These are phyloP conservation scores for Boletus patriciae DNA, from an alignment of 768 basidiomycete genomes.

Conservation along the genomic window DNA sequence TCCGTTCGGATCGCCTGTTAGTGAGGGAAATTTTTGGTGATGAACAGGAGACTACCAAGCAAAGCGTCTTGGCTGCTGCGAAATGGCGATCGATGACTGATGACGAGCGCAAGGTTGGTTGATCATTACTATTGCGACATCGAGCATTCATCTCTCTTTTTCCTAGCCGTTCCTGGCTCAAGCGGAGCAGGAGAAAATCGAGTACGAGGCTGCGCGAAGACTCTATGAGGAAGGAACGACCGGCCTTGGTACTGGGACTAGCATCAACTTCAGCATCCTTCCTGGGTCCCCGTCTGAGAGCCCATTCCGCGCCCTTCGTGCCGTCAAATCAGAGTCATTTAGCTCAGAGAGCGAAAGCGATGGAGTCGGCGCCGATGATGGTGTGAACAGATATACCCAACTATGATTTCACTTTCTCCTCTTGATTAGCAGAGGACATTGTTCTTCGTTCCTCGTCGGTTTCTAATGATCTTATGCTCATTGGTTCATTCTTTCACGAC, in stretches of 20 bases:
- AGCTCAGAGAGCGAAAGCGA: slow-evolving; percentile 75
- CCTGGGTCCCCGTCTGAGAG: slow-evolving; percentile 60
- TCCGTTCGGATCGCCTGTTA: slow-evolving; percentile 74
- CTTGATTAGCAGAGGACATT: slow-evolving; percentile 11
- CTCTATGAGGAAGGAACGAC: slow-evolving; percentile 83
- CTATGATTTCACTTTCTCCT: slow-evolving; percentile 29
- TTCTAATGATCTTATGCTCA: slow-evolving; percentile 33
- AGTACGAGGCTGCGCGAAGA: slow-evolving; percentile 83
- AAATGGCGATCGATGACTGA: slow-evolving; percentile 94
- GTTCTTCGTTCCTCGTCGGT: slow-evolving; percentile 26
- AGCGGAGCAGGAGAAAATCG: slow-evolving; percentile 93
- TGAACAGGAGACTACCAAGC: slow-evolving; percentile 91
- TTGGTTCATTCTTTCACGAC: slow-evolving; percentile 29
- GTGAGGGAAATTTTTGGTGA: slow-evolving; percentile 82
- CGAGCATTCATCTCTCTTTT: slow-evolving; percentile 16
- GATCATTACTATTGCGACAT: slow-evolving; percentile 2
- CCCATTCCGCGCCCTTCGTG: slow-evolving; percentile 40
- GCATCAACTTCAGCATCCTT: slow-evolving; percentile 82
- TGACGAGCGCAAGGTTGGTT: slow-evolving; percentile 83
- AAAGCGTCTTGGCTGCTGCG: slow-evolving; percentile 89
- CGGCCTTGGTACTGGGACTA: slow-evolving; percentile 61
- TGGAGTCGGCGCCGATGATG: slow-evolving; percentile 53
- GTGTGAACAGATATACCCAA: slow-evolving; percentile 38
- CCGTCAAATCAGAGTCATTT: slow-evolving; percentile 59
- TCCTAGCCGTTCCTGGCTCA: slow-evolving; percentile 85